A percentile compares a stretch with the other conserved stretches of the same genome.
Conservation (phyloP, 208 protist species). For the Histomonas meleagridis region DNA sequence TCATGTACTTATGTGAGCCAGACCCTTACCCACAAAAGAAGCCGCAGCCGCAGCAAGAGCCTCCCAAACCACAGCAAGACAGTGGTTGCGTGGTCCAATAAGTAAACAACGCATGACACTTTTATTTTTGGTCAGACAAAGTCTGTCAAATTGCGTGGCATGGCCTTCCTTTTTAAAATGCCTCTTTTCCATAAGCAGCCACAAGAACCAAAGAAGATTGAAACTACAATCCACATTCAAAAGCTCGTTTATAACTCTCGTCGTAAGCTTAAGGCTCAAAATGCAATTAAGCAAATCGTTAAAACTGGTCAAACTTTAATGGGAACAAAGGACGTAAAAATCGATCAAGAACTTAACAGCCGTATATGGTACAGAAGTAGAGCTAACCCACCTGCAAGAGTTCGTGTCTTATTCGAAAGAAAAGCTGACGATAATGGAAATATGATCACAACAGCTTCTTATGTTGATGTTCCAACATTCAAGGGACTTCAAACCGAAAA, state of each 20-base stretch:
- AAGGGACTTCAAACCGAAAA: not conserved
- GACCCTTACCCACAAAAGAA: no score
- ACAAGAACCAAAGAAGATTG: not conserved
- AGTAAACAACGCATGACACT: no score
- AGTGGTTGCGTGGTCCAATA: no score
- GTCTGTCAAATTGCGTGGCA: no score
- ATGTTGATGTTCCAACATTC: not conserved
- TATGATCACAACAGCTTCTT: slow-evolving; percentile 13
- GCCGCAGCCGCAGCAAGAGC: no score
- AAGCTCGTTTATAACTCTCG: not conserved
- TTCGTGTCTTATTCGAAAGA: not conserved
- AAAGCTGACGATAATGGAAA: not conserved
- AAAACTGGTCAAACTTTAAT: not conserved
- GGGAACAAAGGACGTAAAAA: not conserved
- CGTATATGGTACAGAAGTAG: not conserved
- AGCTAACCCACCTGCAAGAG: not conserved
- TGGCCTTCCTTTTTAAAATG: not conserved
- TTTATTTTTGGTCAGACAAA: no score
- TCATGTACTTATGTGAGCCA: no score
- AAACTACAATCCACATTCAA: slow-evolving; percentile 12
- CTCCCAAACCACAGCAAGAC: no score
- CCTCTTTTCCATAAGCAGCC: not conserved
- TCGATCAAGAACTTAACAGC: slow-evolving; percentile 16
- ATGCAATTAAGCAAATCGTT: not conserved
- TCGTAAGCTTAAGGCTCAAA: not conserved